Percentiles rank a stretch among this genome's conserved stretches.
Evolutionary conservation across 2,329 filamentous ascomycete species (phyloP).

Genomic region (Sclerotinia minor): DNA sequence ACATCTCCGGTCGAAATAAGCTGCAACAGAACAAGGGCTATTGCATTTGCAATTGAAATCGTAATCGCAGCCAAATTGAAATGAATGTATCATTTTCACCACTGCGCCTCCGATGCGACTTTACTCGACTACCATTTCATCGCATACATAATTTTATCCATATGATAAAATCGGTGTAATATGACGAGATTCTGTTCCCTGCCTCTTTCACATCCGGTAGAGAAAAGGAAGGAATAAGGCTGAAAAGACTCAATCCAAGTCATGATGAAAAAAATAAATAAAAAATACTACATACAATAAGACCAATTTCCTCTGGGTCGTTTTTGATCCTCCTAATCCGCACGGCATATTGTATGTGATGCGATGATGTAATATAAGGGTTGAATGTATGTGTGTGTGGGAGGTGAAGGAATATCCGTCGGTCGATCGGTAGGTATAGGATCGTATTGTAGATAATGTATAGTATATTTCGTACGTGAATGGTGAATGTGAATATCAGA

Average conservation of each 20-base stretch:
- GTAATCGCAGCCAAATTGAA: background rate
- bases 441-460: background rate
- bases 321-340: slow-evolving; percentile 56
- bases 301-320: slow-evolving; percentile 74
- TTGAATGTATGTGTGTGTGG: background rate
- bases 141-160: slow-evolving; percentile 9
- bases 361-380: background rate
- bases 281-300: slow-evolving; percentile 59
- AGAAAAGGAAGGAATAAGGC: background rate
- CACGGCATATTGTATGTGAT: slow-evolving; percentile 38
- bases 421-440: background rate
- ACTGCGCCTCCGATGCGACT: slow-evolving; percentile 9
- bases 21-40: background rate
- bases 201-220: background rate
- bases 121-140: background rate
- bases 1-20: no score
- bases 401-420: background rate
- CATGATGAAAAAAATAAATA: background rate
- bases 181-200: background rate
- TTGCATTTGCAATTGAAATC: background rate
- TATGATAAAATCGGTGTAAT: slow-evolving; percentile 2
- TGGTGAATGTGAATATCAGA: background rate
- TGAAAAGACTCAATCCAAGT: background rate
- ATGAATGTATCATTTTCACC: background rate
- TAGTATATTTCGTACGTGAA: background rate